A percentile compares a stretch with the other conserved stretches of the same genome.
Evolutionary conservation across 352 stramenopile species (phyloP).

Genomic region (Porosira glacialis): DNA sequence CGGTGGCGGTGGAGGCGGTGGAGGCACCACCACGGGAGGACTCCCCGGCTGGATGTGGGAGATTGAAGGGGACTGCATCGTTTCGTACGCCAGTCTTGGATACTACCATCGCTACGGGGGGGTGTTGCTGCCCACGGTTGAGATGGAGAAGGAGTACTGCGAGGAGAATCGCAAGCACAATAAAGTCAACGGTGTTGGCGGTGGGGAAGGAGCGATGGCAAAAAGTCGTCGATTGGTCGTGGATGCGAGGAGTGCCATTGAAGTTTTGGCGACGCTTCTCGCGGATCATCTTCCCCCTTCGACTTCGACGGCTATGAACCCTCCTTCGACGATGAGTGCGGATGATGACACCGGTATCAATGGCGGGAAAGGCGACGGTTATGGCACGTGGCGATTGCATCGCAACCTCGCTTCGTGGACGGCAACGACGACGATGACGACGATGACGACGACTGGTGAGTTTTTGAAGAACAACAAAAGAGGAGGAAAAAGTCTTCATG

Average conservation of each 20-base stretch:
- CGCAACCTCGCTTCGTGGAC: neutral
- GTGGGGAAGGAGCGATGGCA: no score
- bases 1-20: no score
- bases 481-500: no score
- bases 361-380: neutral
- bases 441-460: neutral
- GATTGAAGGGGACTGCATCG: conserved; percentile 50
- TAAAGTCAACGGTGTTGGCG: no score
- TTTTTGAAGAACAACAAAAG: neutral
- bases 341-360: neutral
- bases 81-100: conserved; percentile 61
- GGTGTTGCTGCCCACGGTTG: conserved; percentile 26
- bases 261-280: conserved; percentile 38
- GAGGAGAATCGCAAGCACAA: neutral
- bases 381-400: conserved; percentile 10
- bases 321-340: neutral
- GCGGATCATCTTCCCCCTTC: conserved; percentile 12
- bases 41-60: conserved; percentile 75
- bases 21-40: conserved; percentile 65
- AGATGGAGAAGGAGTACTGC: neutral
- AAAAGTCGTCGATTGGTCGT: conserved; percentile 29
- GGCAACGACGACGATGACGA: no score
- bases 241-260: conserved; percentile 35
- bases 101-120: conserved; percentile 70
- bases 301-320: no score